Base-by-base conservation (phyloP, 768 basidiomycete species). In the Suillus bovinus region DNA sequence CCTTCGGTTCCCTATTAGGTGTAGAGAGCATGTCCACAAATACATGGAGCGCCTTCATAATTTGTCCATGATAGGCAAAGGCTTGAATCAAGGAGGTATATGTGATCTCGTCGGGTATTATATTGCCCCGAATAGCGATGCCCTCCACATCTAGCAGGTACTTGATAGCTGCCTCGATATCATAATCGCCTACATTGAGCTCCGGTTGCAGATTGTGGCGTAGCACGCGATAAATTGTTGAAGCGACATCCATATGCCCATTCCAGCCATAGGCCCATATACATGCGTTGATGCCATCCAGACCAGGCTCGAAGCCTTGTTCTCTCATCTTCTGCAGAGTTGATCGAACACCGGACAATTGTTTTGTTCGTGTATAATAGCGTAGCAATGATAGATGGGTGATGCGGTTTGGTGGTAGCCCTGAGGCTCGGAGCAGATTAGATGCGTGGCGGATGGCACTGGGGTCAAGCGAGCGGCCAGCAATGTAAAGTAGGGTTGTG, bases 1-100 rank as follows among this genome's bases (percentile, higher is more conserved):
- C 72, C 17, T 76, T 73, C 22, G 70, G 71, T 65, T 81, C 78
- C 39, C 72, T 58, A 62, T 81, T 79, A 33, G 77, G 74, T 20
- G 79, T 75, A 11, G 80, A 76, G 27, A 90, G 69, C 88, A 93
- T 87, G 64, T 93, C 90, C 47, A 80, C 74, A 68, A 93, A 87
- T 56, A 87, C 77, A 16, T 76, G 70, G 44, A 94, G 76, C 2
- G 84, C 80, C 8, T 76, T 73, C 31, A 71, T 69, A 57, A 95
- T 80, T 66, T 91, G 78, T 20, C 94, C 93, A 60, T 84, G 82
- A 70, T 90, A 89, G 2, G 91, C 82, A 72, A 88, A 81, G 6
- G 80, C 72, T 69, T 94, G 93, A 58, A 94, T 81, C 72, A 93
- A 77, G 31, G 77, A 74, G 17, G 84, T 85, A 72, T 87, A 95